These are phyloP conservation scores for Daldinia eschscholtzii DNA, from an alignment of 2,329 filamentous ascomycete species.

Conservation along the genomic window DNA sequence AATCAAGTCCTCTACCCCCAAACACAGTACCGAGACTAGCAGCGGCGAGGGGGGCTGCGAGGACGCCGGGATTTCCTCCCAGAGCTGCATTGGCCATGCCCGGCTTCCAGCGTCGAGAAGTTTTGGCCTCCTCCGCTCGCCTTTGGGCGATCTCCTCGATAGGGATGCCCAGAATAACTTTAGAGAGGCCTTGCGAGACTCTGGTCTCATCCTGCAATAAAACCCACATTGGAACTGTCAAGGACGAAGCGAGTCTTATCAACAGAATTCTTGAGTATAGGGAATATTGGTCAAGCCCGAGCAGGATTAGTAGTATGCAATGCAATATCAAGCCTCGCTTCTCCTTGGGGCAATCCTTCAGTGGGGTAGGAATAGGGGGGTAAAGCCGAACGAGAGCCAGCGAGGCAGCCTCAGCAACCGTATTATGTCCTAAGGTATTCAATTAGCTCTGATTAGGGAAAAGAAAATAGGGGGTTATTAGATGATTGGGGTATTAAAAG, in stretches of 20 bases:
- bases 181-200: constrained; percentile 79
- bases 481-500: not conserved
- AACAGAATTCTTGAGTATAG: constrained; percentile 80
- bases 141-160: constrained; percentile 74
- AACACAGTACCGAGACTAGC: constrained; percentile 85
- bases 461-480: not conserved
- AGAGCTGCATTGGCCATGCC: constrained; percentile 66
- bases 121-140: constrained; percentile 73
- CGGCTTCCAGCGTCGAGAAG: constrained; percentile 64
- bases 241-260: constrained; percentile 75
- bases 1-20: constrained; percentile 80
- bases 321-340: constrained; percentile 78
- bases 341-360: constrained; percentile 70
- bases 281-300: constrained; percentile 83
- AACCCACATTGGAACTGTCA: constrained; percentile 74
- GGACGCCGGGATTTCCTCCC: constrained; percentile 58
- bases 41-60: constrained; percentile 81
- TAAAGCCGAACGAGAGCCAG: constrained; percentile 64
- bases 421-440: constrained; percentile 48
- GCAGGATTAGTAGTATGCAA: constrained; percentile 75
- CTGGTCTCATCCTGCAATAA: constrained; percentile 80
- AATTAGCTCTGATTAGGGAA: constrained; percentile 29
- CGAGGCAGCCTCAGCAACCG: constrained; percentile 61
- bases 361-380: constrained; percentile 69
- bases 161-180: constrained; percentile 78